phyloP scores from a whole-genome alignment of 1,284 basidiomycete genomes.

The Waitea zeae region DNA sequence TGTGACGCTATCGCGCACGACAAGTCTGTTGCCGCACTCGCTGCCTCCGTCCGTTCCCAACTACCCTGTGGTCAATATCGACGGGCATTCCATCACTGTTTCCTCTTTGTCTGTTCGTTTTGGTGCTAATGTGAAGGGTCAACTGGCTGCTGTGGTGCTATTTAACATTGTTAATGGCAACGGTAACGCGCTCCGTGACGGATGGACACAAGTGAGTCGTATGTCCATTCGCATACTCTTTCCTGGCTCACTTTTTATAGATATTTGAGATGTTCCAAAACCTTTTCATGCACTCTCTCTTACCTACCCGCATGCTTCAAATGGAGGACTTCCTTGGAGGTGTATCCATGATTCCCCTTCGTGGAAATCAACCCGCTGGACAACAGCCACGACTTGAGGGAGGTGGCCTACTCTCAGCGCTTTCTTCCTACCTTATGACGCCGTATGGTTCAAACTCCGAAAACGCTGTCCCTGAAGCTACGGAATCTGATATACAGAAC shows the following conservation, averaged over 20 bases:
- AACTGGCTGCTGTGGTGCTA: constrained; percentile 90
- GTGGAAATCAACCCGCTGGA: constrained; percentile 53
- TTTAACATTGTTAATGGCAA: constrained; percentile 98
- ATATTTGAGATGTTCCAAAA: constrained; percentile 99
- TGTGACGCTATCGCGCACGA: constrained; percentile 78
- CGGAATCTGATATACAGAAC: constrained; percentile 82
- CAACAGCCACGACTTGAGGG: constrained; percentile 54
- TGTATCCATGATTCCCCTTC: constrained; percentile 76
- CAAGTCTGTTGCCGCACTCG: constrained; percentile 62
- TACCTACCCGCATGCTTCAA: constrained; percentile 79
- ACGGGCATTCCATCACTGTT: constrained; percentile 77
- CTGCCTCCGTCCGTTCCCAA: constrained; percentile 62
- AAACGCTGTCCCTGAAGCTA: constrained; percentile 62
- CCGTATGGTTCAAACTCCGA: constrained; percentile 71
- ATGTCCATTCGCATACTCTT: background rate
- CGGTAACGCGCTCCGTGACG: constrained; percentile 84
- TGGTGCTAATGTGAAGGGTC: constrained; percentile 90
- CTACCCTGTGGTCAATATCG: constrained; percentile 87
- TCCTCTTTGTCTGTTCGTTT: constrained; percentile 88
- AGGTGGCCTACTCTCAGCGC: constrained; percentile 82
- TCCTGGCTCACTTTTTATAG: constrained; percentile 17
- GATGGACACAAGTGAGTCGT: constrained; percentile 70
- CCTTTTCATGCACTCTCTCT: constrained; percentile 82
- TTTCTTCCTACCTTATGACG: constrained; percentile 94
- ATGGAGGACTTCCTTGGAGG: constrained; percentile 95